These are phyloP conservation scores for Globisporangium takayamanum DNA, from an alignment of 352 stramenopile species.

Conservation along the genomic window DNA sequence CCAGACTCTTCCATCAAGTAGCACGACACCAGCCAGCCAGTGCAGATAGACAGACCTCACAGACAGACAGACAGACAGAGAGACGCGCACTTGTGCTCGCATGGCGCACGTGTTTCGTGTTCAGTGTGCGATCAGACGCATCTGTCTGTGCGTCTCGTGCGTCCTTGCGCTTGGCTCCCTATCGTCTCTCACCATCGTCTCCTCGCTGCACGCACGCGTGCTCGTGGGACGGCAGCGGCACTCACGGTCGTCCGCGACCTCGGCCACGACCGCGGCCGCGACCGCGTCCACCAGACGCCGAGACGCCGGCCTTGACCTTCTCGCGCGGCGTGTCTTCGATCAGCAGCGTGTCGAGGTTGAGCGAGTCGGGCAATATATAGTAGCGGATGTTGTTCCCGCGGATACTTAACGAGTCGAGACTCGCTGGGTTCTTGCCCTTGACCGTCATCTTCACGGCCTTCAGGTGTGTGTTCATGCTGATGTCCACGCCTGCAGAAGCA, in stretches of 20 bases:
- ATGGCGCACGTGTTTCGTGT: too few relatives aligned
- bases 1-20: too few relatives aligned
- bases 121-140: too few relatives aligned
- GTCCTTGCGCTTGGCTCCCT: too few relatives aligned
- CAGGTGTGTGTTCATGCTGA: slow-evolving; percentile 99
- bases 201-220: neutral
- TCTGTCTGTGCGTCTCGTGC: too few relatives aligned
- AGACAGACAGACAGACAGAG: too few relatives aligned
- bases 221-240: neutral
- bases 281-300: slow-evolving; percentile 59
- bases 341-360: slow-evolving; percentile 98
- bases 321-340: slow-evolving; percentile 98
- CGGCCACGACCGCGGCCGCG: slow-evolving; percentile 69
- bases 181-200: too few relatives aligned
- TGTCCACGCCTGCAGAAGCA: slow-evolving; percentile 90
- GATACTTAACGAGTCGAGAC: slow-evolving; percentile 96
- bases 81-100: too few relatives aligned
- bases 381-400: slow-evolving; percentile 98
- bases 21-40: too few relatives aligned
- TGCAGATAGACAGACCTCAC: too few relatives aligned
- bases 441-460: slow-evolving; percentile 98
- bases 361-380: slow-evolving; percentile 91
- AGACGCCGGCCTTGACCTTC: slow-evolving; percentile 76
- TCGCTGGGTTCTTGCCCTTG: slow-evolving; percentile 97
- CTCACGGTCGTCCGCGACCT: slow-evolving; percentile 28